Base-by-base conservation (phyloP, 139 green algal species). In the Chlamydomonas sp. region DNA sequence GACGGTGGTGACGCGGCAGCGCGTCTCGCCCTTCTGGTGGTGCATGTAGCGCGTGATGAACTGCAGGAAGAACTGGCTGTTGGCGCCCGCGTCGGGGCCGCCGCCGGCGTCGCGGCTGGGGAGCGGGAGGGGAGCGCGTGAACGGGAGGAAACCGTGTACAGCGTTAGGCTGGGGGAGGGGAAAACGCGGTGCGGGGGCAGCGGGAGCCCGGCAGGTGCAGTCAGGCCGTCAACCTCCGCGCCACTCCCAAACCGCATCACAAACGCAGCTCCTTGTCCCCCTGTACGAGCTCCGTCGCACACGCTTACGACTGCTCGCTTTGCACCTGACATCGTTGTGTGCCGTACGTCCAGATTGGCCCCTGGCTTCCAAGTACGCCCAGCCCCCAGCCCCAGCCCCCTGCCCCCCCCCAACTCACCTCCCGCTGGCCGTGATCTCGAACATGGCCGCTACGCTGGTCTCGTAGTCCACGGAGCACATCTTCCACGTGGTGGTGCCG, bases 21-120 rank as follows among this genome's bases (percentile, higher is more conserved):
- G 95, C 83, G 92, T 85, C 91, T 96, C 86, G 1, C 98, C 98
- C 63, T 73, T 94, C 81, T 93, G 94, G 85, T 97, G 94, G 31
- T 86, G 82, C 90, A 97, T 87, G 92, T 98, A 98, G 5, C 93
- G 91, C 8, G 96, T 99, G 75, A 97, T 92, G 92, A 99, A 99
- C 94, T 99, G 98, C 57, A 99, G 88, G 94, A 96, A 99, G 90
- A 99, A 97, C 91, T 98, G 97, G 80, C 93, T 81, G 78, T 76
- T 79, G 61, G 64, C 78, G 67, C 75, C 67, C 31, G 63, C 63
- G 75, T 88, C 83, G 31, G 31, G 31, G 31, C 31, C 31, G 31
- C 31, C 31, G 5, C 49, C 63, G 16, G 74, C 83, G 15, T 82
- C 83, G 4, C 73, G 62, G 83, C 83, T 87, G 73, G 10, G 6